A percentile compares a stretch with the other conserved stretches of the same genome.
phyloP scores from a whole-genome alignment of 2,329 filamentous ascomycete species.

The Ophiostoma sp. region DNA sequence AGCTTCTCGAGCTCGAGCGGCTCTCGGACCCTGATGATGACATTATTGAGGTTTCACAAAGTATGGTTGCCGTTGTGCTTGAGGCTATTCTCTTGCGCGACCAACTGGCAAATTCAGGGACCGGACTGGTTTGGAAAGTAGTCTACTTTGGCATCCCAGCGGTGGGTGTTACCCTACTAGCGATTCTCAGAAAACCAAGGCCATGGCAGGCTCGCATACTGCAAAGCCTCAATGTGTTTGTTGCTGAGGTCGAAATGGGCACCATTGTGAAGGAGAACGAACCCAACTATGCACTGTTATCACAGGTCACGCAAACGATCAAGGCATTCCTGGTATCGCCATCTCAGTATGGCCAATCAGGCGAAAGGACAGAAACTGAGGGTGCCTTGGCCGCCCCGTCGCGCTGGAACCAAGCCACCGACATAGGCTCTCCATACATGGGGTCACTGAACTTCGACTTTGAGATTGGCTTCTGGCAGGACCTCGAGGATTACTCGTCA shows the following conservation, averaged over 20 bases:
- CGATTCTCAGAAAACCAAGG: constrained; percentile 2
- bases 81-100: constrained; percentile 7
- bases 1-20: neutral
- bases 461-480: constrained; percentile 13
- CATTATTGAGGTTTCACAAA: constrained; percentile 8
- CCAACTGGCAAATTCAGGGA: constrained; percentile 12
- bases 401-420: neutral
- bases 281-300: constrained; percentile 11
- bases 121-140: constrained; percentile 10
- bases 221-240: constrained; percentile 11
- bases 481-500: constrained; percentile 9
- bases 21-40: constrained; percentile 11
- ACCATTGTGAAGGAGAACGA: constrained; percentile 15
- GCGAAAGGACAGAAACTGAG: neutral
- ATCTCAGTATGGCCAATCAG: neutral
- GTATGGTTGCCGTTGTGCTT: neutral
- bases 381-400: neutral
- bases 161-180: constrained; percentile 1
- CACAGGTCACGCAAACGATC: constrained; percentile 14
- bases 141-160: constrained; percentile 13
- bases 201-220: constrained; percentile 11
- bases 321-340: constrained; percentile 7
- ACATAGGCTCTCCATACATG: neutral
- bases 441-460: constrained; percentile 8
- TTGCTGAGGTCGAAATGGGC: constrained; percentile 11